These are phyloP conservation scores for Lithohypha guttulata DNA, from an alignment of 2,329 filamentous ascomycete species.

Conservation along the genomic window DNA sequence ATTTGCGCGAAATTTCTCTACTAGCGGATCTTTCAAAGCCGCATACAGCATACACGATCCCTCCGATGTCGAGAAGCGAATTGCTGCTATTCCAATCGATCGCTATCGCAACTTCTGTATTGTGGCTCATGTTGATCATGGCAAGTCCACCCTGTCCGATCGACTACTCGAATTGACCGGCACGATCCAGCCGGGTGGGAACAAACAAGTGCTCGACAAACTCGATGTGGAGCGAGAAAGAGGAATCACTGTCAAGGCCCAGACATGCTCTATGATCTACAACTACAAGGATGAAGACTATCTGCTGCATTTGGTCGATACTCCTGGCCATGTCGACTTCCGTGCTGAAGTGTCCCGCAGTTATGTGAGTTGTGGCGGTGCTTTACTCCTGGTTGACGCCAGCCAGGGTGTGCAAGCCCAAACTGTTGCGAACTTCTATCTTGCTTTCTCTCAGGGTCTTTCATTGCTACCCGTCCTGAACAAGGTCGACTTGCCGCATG, in stretches of 20 bases:
- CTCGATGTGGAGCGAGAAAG: slow-evolving; percentile 92
- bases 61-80: slow-evolving; percentile 48
- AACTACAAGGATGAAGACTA: slow-evolving; percentile 78
- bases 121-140: slow-evolving; percentile 96
- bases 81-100: slow-evolving; percentile 41
- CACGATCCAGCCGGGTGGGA: slow-evolving; percentile 73
- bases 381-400: slow-evolving; percentile 84
- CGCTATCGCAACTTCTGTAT: slow-evolving; percentile 88
- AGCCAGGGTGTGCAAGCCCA: slow-evolving; percentile 95
- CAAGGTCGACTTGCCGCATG: slow-evolving; percentile 86
- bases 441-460: slow-evolving; percentile 86
- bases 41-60: slow-evolving; percentile 23
- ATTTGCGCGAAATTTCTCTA: not conserved
- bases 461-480: slow-evolving; percentile 85
- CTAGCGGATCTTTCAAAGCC: not conserved
- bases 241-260: slow-evolving; percentile 96
- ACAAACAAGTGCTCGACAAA: slow-evolving; percentile 95
- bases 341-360: slow-evolving; percentile 89
- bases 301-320: slow-evolving; percentile 88
- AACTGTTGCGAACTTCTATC: slow-evolving; percentile 96
- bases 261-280: slow-evolving; percentile 97
- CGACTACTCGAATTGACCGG: slow-evolving; percentile 87
- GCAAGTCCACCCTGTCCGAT: slow-evolving; percentile 91
- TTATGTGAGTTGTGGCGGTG: slow-evolving; percentile 91
- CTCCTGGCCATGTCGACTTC: slow-evolving; percentile 95